These are phyloP conservation scores for Citeromyces matritensis DNA, from an alignment of 805 yeast genomes.

Conservation along the genomic window DNA sequence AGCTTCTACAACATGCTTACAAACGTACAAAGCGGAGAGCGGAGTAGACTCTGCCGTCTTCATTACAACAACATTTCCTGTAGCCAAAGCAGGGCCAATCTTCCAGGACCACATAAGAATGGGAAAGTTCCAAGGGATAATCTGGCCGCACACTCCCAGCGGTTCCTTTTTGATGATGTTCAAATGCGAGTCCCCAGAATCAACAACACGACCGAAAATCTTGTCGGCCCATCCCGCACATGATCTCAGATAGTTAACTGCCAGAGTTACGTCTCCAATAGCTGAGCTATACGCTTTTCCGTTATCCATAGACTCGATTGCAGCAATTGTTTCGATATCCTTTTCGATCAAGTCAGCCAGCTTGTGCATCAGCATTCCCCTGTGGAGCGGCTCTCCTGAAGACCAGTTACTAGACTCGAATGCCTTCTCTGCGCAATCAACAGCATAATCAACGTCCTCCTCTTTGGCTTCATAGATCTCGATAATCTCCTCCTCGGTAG, in stretches of 20 bases:
- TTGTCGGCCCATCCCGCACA: constrained; percentile 92
- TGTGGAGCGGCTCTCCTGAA: constrained; percentile 45
- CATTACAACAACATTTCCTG: constrained; percentile 80
- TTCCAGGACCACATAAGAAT: constrained; percentile 91
- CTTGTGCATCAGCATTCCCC: constrained; percentile 49
- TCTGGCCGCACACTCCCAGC: constrained; percentile 88
- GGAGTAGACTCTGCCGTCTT: constrained; percentile 93
- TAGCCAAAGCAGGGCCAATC: constrained; percentile 81
- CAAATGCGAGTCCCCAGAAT: constrained; percentile 62
- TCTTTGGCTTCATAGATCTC: constrained; percentile 61
- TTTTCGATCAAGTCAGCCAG: constrained; percentile 69
- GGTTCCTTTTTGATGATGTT: constrained; percentile 80
- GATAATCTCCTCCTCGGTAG: constrained; percentile 57
- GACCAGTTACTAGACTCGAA: constrained; percentile 56
- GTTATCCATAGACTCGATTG: constrained; percentile 76
- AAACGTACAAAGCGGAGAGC: constrained; percentile 67
- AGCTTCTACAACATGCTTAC: constrained; percentile 57
- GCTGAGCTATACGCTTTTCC: constrained; percentile 72
- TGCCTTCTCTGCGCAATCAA: constrained; percentile 71
- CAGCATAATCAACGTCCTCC: constrained; percentile 76
- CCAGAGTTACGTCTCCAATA: constrained; percentile 60
- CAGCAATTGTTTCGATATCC: constrained; percentile 56
- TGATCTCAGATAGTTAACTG: constrained; percentile 58
- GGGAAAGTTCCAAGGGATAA: constrained; percentile 97
- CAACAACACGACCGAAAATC: constrained; percentile 58